phyloP scores from a whole-genome alignment of 805 yeast species.

The Starmerella davenportii region DNA sequence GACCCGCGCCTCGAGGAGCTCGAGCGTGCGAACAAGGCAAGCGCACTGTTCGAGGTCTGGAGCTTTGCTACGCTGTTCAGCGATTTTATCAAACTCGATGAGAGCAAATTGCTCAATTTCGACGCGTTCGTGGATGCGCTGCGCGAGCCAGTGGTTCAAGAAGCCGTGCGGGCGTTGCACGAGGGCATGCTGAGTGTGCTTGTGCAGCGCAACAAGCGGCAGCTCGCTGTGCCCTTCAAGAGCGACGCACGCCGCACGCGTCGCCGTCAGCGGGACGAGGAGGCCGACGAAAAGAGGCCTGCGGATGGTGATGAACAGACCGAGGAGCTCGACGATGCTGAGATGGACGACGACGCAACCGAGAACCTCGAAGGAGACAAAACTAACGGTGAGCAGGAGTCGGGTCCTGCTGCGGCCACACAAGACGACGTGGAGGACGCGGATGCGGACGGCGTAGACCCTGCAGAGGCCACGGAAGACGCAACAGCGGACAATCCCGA shows the following conservation, averaged over 20 bases:
- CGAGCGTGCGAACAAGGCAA: constrained; percentile 9
- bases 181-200: constrained; percentile 43
- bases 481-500: constrained; percentile 10
- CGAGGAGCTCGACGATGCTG: constrained; percentile 12
- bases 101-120: constrained; percentile 37
- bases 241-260: constrained; percentile 21
- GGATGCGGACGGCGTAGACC: not conserved
- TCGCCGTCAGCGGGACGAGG: constrained; percentile 12
- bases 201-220: constrained; percentile 30
- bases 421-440: not conserved
- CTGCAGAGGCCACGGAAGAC: not conserved
- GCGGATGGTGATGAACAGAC: constrained; percentile 9
- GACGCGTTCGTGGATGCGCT: constrained; percentile 55
- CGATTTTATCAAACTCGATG: constrained; percentile 44
- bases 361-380: constrained; percentile 18
- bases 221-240: constrained; percentile 23
- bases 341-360: constrained; percentile 7
- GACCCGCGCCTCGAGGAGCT: constrained; percentile 7
- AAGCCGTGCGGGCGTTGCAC: constrained; percentile 47
- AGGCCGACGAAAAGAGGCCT: constrained; percentile 19
- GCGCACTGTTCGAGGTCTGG: constrained; percentile 43
- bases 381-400: constrained; percentile 14
- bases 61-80: constrained; percentile 54
- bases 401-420: constrained; percentile 10
- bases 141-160: constrained; percentile 17